These are phyloP conservation scores for Jaltomata sinuosa DNA, from an alignment of 257 asterid genomes.

Conservation along the genomic window DNA sequence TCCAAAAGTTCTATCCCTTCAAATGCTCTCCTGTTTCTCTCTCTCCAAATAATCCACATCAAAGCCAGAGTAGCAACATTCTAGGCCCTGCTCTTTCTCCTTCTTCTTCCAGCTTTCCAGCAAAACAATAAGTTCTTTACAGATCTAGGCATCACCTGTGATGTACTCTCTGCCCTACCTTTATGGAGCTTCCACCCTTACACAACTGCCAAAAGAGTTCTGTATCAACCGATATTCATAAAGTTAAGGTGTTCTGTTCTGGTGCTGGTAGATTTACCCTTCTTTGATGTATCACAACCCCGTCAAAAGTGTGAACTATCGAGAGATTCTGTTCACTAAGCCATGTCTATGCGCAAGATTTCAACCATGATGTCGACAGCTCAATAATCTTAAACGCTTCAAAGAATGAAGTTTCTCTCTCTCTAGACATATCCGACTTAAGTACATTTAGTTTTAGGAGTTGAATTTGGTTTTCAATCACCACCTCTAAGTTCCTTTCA, in stretches of 20 bases:
- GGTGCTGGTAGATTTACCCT: neutral
- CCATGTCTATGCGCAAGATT: neutral
- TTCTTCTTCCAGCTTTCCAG: neutral
- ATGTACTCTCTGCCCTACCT: neutral
- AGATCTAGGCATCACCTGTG: neutral
- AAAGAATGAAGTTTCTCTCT: neutral
- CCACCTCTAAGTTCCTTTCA: neutral
- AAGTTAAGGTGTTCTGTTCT: neutral
- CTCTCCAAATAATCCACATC: neutral
- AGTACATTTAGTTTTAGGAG: neutral
- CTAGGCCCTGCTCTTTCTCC: neutral
- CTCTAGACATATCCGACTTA: neutral
- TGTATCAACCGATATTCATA: neutral
- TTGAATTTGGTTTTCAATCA: neutral
- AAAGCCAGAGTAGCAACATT: neutral
- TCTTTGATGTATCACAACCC: neutral
- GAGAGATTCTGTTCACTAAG: neutral
- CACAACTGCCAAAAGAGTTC: neutral
- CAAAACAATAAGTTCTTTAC: neutral
- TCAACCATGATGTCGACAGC: neutral
- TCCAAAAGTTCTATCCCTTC: neutral
- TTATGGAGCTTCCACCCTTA: neutral
- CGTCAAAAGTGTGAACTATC: neutral
- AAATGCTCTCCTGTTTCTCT: neutral
- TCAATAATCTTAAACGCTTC: neutral